These are phyloP conservation scores for Athelia psychrophila DNA, from an alignment of 1,284 basidiomycete genomes.

Conservation along the genomic window DNA sequence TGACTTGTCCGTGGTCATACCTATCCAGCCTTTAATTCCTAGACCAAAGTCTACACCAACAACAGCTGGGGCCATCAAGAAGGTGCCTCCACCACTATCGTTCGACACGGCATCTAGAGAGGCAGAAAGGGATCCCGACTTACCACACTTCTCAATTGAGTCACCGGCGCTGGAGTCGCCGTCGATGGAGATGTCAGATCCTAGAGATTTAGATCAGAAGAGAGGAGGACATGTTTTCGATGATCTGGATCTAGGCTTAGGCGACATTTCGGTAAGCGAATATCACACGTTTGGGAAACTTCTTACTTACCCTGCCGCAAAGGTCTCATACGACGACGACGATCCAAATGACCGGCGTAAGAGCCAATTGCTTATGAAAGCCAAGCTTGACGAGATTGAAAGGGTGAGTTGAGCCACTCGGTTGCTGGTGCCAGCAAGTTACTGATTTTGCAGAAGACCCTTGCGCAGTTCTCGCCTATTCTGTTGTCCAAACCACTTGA, in stretches of 20 bases:
- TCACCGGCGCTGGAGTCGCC: too few species aligned
- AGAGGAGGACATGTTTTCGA: slow-evolving; percentile 60
- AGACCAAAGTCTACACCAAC: slow-evolving; percentile 19
- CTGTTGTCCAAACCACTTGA: slow-evolving; percentile 46
- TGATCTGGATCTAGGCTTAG: slow-evolving; percentile 66
- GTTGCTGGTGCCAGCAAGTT: neutral
- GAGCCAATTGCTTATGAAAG: slow-evolving; percentile 68
- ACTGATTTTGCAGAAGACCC: slow-evolving; percentile 41
- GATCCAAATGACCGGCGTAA: slow-evolving; percentile 69
- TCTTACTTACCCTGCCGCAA: slow-evolving; percentile 8
- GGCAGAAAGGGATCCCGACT: too few species aligned
- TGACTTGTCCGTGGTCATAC: slow-evolving; percentile 4
- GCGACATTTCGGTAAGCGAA: slow-evolving; percentile 37
- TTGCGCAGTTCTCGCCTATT: slow-evolving; percentile 69
- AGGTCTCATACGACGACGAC: slow-evolving; percentile 53
- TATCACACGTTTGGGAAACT: neutral
- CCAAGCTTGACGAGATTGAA: slow-evolving; percentile 73
- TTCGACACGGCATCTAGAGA: too few species aligned
- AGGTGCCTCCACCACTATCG: neutral
- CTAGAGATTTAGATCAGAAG: slow-evolving; percentile 55
- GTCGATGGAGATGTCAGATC: slow-evolving; percentile 39
- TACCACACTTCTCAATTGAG: too few species aligned
- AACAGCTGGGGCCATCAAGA: slow-evolving; percentile 12
- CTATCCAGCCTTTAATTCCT: slow-evolving; percentile 16
- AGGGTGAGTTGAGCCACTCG: slow-evolving; percentile 37